Conservation (phyloP, 768 basidiomycete species). For the Leccinum subtestaceum region DNA sequence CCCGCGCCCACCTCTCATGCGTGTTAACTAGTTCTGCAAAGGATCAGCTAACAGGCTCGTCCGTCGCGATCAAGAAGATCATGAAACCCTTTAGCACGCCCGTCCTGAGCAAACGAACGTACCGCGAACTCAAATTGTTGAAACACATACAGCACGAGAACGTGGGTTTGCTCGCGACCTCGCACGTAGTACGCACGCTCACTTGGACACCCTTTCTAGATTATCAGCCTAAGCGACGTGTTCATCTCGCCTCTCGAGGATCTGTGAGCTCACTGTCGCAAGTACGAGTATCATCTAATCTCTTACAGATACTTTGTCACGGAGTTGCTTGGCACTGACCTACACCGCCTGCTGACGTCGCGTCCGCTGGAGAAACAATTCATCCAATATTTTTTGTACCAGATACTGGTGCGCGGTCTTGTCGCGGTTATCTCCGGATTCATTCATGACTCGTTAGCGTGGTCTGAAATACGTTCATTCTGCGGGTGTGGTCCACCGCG, state of each 20-base stretch:
- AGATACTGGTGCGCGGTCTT: slow-evolving; percentile 74
- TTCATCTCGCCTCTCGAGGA: slow-evolving; percentile 99
- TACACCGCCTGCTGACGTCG: slow-evolving; percentile 94
- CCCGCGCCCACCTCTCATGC: slow-evolving; percentile 9
- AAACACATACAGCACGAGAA: slow-evolving; percentile 99
- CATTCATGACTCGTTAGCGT: slow-evolving; percentile 49
- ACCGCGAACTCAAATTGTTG: slow-evolving; percentile 94
- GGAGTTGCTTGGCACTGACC: slow-evolving; percentile 95
- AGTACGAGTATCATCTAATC: not conserved
- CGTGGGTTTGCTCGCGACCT: slow-evolving; percentile 43
- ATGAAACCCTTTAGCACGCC: slow-evolving; percentile 99
- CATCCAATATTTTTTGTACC: slow-evolving; percentile 99
- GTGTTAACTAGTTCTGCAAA: slow-evolving; percentile 70
- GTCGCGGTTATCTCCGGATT: not conserved
- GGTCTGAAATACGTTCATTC: slow-evolving; percentile 99
- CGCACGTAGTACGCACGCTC: not conserved
- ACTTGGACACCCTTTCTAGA: slow-evolving; percentile 44
- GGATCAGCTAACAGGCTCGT: slow-evolving; percentile 89
- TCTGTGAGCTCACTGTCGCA: slow-evolving; percentile 55
- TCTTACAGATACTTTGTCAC: slow-evolving; percentile 91
- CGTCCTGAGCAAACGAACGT: slow-evolving; percentile 96
- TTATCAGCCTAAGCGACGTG: slow-evolving; percentile 97
- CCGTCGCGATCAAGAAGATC: slow-evolving; percentile 99
- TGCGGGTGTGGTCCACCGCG: slow-evolving; percentile 97
- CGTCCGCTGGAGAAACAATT: slow-evolving; percentile 99